Evolutionary conservation across 805 yeast genomes (phyloP).

Genomic region (Suhomyces canberraensis): DNA sequence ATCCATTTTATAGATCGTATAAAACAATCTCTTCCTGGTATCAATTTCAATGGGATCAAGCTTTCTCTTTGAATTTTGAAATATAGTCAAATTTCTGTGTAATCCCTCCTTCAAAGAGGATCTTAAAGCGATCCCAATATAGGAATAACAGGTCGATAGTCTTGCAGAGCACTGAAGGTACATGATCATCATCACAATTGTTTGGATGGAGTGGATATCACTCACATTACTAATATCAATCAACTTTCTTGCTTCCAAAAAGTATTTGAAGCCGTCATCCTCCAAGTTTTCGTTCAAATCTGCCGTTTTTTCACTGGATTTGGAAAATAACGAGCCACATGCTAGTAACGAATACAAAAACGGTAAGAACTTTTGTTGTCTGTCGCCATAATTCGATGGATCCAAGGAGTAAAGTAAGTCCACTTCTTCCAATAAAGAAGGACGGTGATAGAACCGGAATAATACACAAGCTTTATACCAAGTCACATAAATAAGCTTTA

Average conservation of each 20-base stretch:
- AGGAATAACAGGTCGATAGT: slow-evolving; percentile 81
- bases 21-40: slow-evolving; percentile 78
- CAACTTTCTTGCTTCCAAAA: slow-evolving; percentile 73
- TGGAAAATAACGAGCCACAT: slow-evolving; percentile 76
- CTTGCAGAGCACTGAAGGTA: slow-evolving; percentile 88
- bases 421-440: slow-evolving; percentile 69
- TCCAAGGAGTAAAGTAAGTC: slow-evolving; percentile 75
- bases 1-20: slow-evolving; percentile 90
- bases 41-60: slow-evolving; percentile 77
- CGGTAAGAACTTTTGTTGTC: slow-evolving; percentile 74
- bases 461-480: slow-evolving; percentile 87
- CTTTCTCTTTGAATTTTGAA: slow-evolving; percentile 46
- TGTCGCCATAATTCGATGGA: slow-evolving; percentile 66
- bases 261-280: slow-evolving; percentile 78
- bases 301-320: slow-evolving; percentile 31
- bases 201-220: slow-evolving; percentile 78
- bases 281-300: slow-evolving; percentile 42
- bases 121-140: slow-evolving; percentile 82
- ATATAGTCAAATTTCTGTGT: slow-evolving; percentile 61
- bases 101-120: slow-evolving; percentile 80
- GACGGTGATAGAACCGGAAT: slow-evolving; percentile 82
- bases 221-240: slow-evolving; percentile 83
- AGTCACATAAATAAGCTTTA: slow-evolving; percentile 66
- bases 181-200: slow-evolving; percentile 80
- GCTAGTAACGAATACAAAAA: slow-evolving; percentile 85